Base-by-base conservation (phyloP, 2,329 filamentous ascomycete species). In the Dactylellina drechsleri region DNA sequence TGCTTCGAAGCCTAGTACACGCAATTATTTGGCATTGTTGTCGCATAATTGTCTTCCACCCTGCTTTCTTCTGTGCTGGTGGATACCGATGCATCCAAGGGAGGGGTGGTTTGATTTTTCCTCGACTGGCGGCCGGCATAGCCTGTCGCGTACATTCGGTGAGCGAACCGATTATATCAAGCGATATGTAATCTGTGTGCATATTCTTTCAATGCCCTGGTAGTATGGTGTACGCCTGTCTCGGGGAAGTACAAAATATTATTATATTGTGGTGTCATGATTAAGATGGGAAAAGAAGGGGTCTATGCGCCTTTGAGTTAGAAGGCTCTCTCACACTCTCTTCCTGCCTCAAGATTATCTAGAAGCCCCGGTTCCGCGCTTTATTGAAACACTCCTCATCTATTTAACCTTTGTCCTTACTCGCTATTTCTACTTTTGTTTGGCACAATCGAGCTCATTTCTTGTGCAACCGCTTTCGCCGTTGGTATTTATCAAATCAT, bases 281-380 rank as follows among this genome's bases (percentile, higher is more conserved):
- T 60, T 13, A 52, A 67, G 31, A 36, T 36, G 54, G 43, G 43
- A 45, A 60, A 36, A 45, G 31, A 36, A 36, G 6, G 47, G 70
- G 64, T 52, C 70, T 57, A 62, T 74, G 70, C 68, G 54, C 60
- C 47, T 12, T 62, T 61, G 66, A 74, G 57, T 57, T 62, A 56
- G 64, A 62, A 64, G 6, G 31, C 31, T 36, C 31, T 36, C 10
- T 10, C 6, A 28, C n/a, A 23, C 23, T 23, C 23, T 23, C 23
- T 23, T 36, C 10, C 31, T 36, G 56, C 23, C 67, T 49, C 53
- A 47, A 66, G 61, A 61, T 73, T 61, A 66, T 72, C 52, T 40
- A 28, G 68, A 73, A 73, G 43, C 36, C 53, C 28, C 23, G 66
- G 62, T 41, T 43, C 54, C 68, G 57, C 62, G 62, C 56, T 53